These are phyloP conservation scores for Agrocybe praecox DNA, from an alignment of 768 basidiomycete genomes.

Conservation along the genomic window DNA sequence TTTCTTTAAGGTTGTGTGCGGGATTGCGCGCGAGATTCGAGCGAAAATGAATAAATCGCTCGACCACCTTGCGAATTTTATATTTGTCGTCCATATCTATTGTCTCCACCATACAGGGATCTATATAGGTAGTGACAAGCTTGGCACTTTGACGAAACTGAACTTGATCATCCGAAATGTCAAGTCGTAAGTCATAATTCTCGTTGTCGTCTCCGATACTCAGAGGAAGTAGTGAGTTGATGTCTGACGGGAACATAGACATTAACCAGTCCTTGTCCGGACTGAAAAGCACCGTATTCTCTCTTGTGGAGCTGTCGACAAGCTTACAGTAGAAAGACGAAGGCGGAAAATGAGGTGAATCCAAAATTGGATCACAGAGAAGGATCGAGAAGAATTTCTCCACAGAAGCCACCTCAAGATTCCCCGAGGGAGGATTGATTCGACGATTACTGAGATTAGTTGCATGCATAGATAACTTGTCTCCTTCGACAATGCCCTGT, in stretches of 20 bases:
- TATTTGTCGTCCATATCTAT: conserved; percentile 12
- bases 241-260: background rate
- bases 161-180: conserved; percentile 17
- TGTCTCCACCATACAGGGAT: conserved; percentile 17
- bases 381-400: background rate
- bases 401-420: background rate
- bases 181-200: conserved; percentile 21
- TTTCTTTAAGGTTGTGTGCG: background rate
- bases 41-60: conserved; percentile 23
- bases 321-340: background rate
- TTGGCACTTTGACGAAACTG: conserved; percentile 25
- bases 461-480: background rate
- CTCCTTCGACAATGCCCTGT: background rate
- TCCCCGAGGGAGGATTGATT: background rate
- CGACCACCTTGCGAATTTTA: conserved; percentile 20
- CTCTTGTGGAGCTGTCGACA: background rate
- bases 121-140: conserved; percentile 20
- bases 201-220: conserved; percentile 16
- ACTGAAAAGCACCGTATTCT: background rate
- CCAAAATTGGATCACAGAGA: background rate
- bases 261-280: background rate
- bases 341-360: background rate
- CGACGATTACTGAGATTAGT: background rate
- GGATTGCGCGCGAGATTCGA: conserved; percentile 28
- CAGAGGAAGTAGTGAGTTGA: conserved; percentile 5